These are phyloP conservation scores for Yamadazyma philogaea DNA, from an alignment of 805 yeast species.

Conservation along the genomic window DNA sequence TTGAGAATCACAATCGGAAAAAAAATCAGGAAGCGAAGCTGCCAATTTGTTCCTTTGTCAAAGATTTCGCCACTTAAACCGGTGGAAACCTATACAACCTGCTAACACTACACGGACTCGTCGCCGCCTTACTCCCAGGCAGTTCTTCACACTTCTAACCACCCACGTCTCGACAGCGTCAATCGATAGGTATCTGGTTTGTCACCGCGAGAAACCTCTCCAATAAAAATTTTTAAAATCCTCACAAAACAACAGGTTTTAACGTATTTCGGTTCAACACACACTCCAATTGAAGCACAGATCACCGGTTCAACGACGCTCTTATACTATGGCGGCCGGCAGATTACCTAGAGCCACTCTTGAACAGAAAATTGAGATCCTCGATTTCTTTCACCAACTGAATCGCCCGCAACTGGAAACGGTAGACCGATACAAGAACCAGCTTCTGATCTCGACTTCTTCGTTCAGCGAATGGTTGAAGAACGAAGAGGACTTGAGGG, in stretches of 20 bases:
- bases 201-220: slow-evolving; percentile 3
- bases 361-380: slow-evolving; percentile 55
- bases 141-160: not conserved
- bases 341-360: slow-evolving; percentile 50
- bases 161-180: not conserved
- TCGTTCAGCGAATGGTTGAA: slow-evolving; percentile 62
- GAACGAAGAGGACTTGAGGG: slow-evolving; percentile 49
- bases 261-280: not conserved
- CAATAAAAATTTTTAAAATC: slow-evolving; percentile 1
- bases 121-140: no score
- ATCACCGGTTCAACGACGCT: not conserved
- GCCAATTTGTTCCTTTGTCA: not conserved
- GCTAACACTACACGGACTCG: no score
- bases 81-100: no score
- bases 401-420: slow-evolving; percentile 56
- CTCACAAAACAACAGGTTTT: not conserved
- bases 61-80: not conserved
- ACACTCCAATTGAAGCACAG: slow-evolving; percentile 1
- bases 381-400: slow-evolving; percentile 48
- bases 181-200: not conserved
- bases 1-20: not conserved
- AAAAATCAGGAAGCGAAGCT: not conserved
- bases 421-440: slow-evolving; percentile 49
- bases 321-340: slow-evolving; percentile 4
- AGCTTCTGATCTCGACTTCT: slow-evolving; percentile 55